These are phyloP conservation scores for Saccharomyces paradoxus DNA, from an alignment of 805 yeast species.

Conservation along the genomic window DNA sequence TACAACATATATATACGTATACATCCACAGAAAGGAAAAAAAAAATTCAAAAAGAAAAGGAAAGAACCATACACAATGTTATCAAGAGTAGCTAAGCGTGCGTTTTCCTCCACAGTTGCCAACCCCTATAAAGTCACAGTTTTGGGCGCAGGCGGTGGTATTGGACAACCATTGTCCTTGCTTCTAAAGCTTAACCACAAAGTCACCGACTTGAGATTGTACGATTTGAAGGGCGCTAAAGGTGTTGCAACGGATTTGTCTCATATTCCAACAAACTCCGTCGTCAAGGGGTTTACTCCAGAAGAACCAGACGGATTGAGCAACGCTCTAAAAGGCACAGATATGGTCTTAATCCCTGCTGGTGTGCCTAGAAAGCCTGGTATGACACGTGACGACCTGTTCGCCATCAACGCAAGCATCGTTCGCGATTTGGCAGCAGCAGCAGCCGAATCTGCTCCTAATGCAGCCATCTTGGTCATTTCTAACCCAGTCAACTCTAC, in stretches of 20 bases:
- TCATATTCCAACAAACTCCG: constrained; percentile 87
- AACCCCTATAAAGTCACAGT: constrained; percentile 73
- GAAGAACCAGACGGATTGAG: constrained; percentile 61
- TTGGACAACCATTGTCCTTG: constrained; percentile 82
- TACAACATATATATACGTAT: not conserved
- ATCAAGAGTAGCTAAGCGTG: constrained; percentile 47
- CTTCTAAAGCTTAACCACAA: constrained; percentile 80
- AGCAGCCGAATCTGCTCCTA: constrained; percentile 72
- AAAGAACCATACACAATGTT: constrained; percentile 36
- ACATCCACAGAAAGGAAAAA: not conserved
- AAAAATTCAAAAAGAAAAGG: not conserved
- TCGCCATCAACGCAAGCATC: constrained; percentile 92
- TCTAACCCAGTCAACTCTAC: constrained; percentile 97
- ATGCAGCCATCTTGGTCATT: constrained; percentile 74
- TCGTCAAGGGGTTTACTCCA: constrained; percentile 81
- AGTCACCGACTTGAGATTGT: constrained; percentile 77
- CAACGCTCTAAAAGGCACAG: constrained; percentile 62
- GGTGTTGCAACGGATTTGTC: constrained; percentile 97
- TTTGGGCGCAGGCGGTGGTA: constrained; percentile 87
- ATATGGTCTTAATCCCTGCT: constrained; percentile 87
- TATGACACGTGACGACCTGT: constrained; percentile 95
- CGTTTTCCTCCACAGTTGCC: constrained; percentile 59
- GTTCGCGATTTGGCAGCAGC: constrained; percentile 88
- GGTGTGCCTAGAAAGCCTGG: constrained; percentile 99
- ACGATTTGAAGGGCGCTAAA: constrained; percentile 86